These are phyloP conservation scores for Galium porrigens DNA, from an alignment of 305 asterid genomes.

Conservation along the genomic window DNA sequence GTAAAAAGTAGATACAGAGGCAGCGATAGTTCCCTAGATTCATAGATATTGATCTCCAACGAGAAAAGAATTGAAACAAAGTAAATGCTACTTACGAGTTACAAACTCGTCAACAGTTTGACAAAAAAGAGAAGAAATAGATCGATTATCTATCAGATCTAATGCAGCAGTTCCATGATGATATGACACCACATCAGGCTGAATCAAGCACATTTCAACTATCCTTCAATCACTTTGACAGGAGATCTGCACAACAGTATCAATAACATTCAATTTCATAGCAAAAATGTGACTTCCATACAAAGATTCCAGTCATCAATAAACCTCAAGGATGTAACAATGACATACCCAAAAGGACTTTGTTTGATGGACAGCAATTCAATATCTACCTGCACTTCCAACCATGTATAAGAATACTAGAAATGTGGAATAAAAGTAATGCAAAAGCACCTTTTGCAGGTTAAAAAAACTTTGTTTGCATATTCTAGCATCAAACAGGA, in stretches of 20 bases:
- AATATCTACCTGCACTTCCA: constrained; percentile 54
- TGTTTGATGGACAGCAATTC: constrained; percentile 80
- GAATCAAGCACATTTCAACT: constrained; percentile 9
- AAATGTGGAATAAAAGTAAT: background rate
- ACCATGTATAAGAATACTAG: background rate
- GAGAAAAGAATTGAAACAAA: background rate
- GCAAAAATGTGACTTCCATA: background rate
- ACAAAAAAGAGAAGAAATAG: background rate
- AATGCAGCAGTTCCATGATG: background rate
- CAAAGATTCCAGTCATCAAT: background rate
- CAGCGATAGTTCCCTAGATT: background rate
- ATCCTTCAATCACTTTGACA: constrained; percentile 81
- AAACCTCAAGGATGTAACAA: constrained; percentile 3
- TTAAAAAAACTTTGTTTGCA: background rate
- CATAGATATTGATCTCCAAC: constrained; percentile 5
- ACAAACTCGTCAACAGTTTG: constrained; percentile 4
- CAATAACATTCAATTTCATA: background rate
- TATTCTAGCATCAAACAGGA: background rate
- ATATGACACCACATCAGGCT: constrained; percentile 9
- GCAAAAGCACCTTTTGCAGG: background rate
- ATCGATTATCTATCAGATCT: constrained; percentile 3
- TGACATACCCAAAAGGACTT: constrained; percentile 69
- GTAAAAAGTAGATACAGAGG: constrained; percentile 1
- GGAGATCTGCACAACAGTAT: constrained; percentile 48
- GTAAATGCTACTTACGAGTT: constrained; percentile 7